Percentiles rank a stretch among this genome's conserved stretches.
phyloP scores from a whole-genome alignment of 2,329 filamentous ascomycete genomes.

The Penicillium nordicum region DNA sequence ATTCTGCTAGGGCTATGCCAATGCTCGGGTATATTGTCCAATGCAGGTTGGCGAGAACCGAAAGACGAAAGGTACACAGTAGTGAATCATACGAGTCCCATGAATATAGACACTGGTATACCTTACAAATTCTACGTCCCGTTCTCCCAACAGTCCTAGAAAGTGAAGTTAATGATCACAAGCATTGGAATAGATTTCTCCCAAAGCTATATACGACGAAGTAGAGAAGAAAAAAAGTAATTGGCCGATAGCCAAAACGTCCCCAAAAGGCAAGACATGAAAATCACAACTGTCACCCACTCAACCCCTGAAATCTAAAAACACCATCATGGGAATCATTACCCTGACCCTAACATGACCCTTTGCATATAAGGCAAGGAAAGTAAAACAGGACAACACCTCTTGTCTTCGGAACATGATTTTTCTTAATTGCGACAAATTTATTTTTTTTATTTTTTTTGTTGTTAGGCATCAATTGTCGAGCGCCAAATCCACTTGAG shows the following conservation, averaged over 20 bases:
- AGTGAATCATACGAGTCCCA: background rate
- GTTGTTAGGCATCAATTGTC: background rate
- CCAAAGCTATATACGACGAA: constrained; percentile 12
- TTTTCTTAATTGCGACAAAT: background rate
- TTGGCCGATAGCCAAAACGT: background rate
- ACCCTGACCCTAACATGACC: background rate
- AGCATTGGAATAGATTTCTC: constrained; percentile 8
- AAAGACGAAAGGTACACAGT: background rate
- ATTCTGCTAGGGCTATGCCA: background rate
- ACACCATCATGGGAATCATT: constrained; percentile 10
- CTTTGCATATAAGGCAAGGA: background rate
- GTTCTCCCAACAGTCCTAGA: background rate
- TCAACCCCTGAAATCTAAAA: constrained; percentile 5
- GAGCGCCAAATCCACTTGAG: background rate
- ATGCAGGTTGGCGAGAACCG: too few species aligned
- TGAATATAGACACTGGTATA: background rate
- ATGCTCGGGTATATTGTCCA: background rate
- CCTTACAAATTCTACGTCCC: too few species aligned
- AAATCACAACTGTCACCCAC: background rate
- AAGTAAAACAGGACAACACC: background rate
- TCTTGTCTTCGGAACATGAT: background rate
- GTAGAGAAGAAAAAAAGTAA: background rate
- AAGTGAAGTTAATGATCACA: background rate
- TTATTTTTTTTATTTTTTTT: background rate
- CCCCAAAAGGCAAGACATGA: constrained; percentile 1